Evolutionary conservation across 192 early-diverging fungal species (phyloP).

Genomic region (Coemansia sp.): DNA sequence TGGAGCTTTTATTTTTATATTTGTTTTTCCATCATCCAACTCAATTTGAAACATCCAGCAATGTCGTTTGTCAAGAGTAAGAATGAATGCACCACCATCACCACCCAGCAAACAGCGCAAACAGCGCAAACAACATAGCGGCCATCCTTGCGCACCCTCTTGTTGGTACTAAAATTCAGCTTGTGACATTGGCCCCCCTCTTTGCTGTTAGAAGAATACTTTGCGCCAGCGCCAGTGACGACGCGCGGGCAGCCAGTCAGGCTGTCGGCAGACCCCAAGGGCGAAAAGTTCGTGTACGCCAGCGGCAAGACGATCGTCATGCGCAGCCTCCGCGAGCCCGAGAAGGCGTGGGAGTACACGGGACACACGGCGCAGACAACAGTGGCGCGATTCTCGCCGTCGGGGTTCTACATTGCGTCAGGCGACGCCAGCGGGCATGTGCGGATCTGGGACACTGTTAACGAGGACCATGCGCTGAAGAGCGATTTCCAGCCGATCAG

Average conservation of each 20-base stretch:
- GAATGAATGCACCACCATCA: background rate
- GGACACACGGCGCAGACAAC: constrained; percentile 75
- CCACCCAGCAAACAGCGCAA: no score
- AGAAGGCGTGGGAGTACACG: constrained; percentile 68
- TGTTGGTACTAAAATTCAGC: background rate
- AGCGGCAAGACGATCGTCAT: constrained; percentile 87
- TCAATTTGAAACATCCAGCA: background rate
- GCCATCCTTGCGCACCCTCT: no score
- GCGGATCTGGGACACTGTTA: constrained; percentile 88
- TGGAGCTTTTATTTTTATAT: no score
- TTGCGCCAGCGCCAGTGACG: constrained; percentile 76
- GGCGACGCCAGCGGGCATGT: constrained; percentile 89
- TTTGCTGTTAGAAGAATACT: constrained; percentile 29
- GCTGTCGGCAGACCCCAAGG: constrained; percentile 79
- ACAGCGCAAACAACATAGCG: no score
- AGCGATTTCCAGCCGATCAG: constrained; percentile 72
- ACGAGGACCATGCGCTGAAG: constrained; percentile 80
- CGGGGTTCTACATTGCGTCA: constrained; percentile 94
- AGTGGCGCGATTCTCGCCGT: constrained; percentile 87
- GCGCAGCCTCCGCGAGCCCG: constrained; percentile 61
- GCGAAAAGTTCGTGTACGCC: constrained; percentile 82
- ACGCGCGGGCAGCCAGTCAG: constrained; percentile 79
- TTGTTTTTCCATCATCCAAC: background rate
- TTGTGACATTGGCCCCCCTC: background rate
- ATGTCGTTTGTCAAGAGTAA: constrained; percentile 50